These are phyloP conservation scores for Cutaneotrichosporon dermatis DNA, from an alignment of 1,284 basidiomycete species.

Conservation along the genomic window DNA sequence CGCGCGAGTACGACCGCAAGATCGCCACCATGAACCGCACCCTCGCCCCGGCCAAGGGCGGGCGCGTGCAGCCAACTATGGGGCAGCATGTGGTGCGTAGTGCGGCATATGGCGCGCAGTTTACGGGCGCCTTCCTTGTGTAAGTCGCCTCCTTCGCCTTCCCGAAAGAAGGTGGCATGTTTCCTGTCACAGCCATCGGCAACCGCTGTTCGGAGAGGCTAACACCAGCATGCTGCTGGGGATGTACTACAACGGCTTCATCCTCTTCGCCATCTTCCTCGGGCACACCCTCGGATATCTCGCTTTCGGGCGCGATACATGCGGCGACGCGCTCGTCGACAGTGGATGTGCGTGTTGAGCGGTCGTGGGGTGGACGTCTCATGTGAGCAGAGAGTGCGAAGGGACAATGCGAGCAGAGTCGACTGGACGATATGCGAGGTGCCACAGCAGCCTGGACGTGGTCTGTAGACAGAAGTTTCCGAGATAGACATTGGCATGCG, in stretches of 20 bases:
- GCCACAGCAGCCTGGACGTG: no score
- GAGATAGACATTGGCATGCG: no score
- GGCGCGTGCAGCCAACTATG: constrained; percentile 17
- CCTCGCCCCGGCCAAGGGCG: background rate
- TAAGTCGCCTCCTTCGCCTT: constrained; percentile 15
- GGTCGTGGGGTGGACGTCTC: background rate
- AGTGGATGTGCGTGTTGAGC: constrained; percentile 15
- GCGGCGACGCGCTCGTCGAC: background rate
- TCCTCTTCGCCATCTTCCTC: constrained; percentile 47
- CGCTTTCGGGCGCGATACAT: constrained; percentile 38
- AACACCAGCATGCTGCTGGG: constrained; percentile 1
- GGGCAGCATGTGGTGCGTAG: constrained; percentile 45
- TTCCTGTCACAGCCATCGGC: no score
- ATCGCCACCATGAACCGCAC: constrained; percentile 18
- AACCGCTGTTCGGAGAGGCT: background rate
- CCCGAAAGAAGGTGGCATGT: no score
- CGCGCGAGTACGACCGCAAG: constrained; percentile 48
- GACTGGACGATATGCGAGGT: no score
- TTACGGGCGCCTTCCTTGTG: constrained; percentile 46
- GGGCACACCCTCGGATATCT: constrained; percentile 42
- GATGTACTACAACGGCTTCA: constrained; percentile 48
- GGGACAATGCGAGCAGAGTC: no score
- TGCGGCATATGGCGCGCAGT: constrained; percentile 45
- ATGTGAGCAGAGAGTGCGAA: no score
- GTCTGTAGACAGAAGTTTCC: no score